Base-by-base conservation (phyloP, 495 filamentous ascomycete genomes). In the Niebla homalea region DNA sequence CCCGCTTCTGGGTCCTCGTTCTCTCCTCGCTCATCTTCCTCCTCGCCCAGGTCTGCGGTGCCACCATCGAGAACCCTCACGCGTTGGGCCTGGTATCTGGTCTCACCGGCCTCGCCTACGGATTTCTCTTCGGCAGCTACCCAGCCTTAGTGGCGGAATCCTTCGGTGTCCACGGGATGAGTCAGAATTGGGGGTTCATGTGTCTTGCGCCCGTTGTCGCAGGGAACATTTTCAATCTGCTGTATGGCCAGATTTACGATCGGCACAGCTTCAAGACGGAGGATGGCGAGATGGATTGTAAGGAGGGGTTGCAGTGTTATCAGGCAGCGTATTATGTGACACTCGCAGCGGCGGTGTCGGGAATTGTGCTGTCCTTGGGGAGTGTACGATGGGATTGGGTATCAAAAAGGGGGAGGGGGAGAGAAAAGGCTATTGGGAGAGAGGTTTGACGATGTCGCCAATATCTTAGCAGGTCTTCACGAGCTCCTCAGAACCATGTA, bases 151-250 rank as follows among this genome's bases (percentile, higher is more conserved):
- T 89, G 3, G 85, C 89, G 12, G 89, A 97, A 60, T 80, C 84
- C 3, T 98, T 98, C 62, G 92, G 93, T 23, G 80, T 95, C 36
- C 71, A 78, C 52, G 89, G 92, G n/a, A 71, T 98, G 18, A 83
- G 77, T 56, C 83, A 86, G 63, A 94, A 94, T 64, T 98, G 90
- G 87, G 92, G 92, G 29, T 82, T 80, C 56, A 94, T 98, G 84
- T 96, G 85, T 0, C 67, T 97, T 16, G 78, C 83, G 12, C 88
- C 89, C 0, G 83, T 94, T 5, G 67, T 95, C 45, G 86, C 79
- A 16, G 86, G 86, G 37, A 93, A 97, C 50, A 65, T 94, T 26
- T 96, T 96, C 70, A 97, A 96, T 64, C 65, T 97, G 4, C 74
- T 87, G 40, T 98, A 97, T 61, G 85, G 86, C 43, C 60, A 62